Conservation (phyloP, 129 eudicot genomes). For the Flaveria sonorensis region DNA sequence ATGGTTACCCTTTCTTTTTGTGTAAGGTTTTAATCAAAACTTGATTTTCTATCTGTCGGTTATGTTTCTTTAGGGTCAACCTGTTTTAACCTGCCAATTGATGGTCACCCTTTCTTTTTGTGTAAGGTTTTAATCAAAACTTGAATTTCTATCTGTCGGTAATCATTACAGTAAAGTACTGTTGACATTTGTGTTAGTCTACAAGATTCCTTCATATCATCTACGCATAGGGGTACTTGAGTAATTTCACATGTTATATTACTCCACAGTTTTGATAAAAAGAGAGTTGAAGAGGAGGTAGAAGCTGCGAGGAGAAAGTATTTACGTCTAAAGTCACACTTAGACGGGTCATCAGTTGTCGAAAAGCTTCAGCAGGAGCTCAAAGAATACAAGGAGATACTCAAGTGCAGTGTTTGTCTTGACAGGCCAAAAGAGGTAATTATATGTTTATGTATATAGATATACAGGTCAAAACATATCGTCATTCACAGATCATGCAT, state of each 20-base stretch:
- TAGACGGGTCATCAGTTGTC: conserved; percentile 64
- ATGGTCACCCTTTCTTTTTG: neutral
- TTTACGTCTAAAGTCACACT: conserved; percentile 55
- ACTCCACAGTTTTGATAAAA: conserved; percentile 68
- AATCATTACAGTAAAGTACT: neutral
- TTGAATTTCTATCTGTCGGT: neutral
- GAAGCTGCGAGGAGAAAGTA: conserved; percentile 74
- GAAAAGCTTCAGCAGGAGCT: conserved; percentile 86
- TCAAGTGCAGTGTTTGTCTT: conserved; percentile 91
- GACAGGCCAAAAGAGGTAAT: conserved; percentile 94
- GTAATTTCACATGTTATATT: conserved; percentile 3
- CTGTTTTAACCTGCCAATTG: neutral
- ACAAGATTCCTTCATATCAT: neutral
- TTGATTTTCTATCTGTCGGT: neutral
- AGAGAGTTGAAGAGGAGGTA: conserved; percentile 85
- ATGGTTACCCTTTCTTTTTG: neutral
- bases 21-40: neutral
- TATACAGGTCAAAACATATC: neutral
- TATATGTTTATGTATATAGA: neutral
- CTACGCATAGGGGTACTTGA: neutral
- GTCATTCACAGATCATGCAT: neutral
- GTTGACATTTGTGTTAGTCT: neutral
- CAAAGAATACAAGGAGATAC: conserved; percentile 81
- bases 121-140: neutral
- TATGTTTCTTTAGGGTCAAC: neutral